phyloP scores from a whole-genome alignment of 2,329 filamentous ascomycete species.

The Ascochyta viciae-villosae region DNA sequence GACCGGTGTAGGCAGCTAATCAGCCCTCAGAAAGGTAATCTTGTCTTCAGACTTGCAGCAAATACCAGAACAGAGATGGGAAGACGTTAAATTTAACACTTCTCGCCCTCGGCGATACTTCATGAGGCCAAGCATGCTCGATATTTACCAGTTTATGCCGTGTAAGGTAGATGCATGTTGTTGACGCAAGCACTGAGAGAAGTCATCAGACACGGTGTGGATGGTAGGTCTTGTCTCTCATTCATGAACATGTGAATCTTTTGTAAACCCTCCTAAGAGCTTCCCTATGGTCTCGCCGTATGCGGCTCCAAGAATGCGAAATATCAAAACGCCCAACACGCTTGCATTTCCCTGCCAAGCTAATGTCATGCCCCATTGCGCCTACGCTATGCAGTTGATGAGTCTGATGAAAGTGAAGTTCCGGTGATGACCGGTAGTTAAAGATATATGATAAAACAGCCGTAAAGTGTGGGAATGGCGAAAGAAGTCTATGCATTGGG shows the following conservation, averaged over 20 bases:
- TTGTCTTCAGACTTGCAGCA: too few relatives aligned
- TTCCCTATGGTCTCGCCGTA: background rate
- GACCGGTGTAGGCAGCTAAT: too few relatives aligned
- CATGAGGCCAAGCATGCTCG: too few relatives aligned
- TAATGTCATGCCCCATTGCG: slow-evolving; percentile 22
- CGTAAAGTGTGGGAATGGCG: slow-evolving; percentile 16
- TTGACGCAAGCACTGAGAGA: background rate
- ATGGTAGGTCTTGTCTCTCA: background rate
- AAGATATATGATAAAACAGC: slow-evolving; percentile 6
- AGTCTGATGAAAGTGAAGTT: background rate
- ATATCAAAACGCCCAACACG: slow-evolving; percentile 8
- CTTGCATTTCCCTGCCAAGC: slow-evolving; percentile 5
- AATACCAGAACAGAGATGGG: too few relatives aligned
- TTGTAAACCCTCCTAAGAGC: background rate
- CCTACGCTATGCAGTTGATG: slow-evolving; percentile 34
- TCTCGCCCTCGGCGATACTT: too few relatives aligned
- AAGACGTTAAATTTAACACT: too few relatives aligned
- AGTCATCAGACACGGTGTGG: background rate
- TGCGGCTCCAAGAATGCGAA: background rate
- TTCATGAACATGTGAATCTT: background rate
- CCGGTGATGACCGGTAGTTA: background rate
- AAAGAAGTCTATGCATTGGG: slow-evolving; percentile 21
- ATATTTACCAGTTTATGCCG: too few relatives aligned
- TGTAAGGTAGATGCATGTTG: background rate
- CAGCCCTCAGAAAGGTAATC: too few relatives aligned